Evolutionary conservation across 441 rosid species (phyloP), one percentile per base, ranked within the genome.

Genomic region (Melastoma candidum): DNA sequence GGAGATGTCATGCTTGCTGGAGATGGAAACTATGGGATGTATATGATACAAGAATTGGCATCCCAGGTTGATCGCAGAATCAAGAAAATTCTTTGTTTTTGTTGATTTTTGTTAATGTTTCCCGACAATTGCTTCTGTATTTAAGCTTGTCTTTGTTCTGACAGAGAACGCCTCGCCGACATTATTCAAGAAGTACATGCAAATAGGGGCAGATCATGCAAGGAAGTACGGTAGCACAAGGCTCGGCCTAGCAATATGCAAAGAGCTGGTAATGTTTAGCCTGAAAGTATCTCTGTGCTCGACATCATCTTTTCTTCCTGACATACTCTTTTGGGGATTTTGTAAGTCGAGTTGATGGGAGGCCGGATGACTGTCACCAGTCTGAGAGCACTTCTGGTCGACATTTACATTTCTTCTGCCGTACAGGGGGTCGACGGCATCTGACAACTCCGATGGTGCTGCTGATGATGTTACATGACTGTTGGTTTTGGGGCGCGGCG

Each of bases 221-320:
- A 81, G 96, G 7, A 89, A 89, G 64, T 93, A 93, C 52, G 95
- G 99, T 24, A 97, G 97, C 57, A 93, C 99, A 3, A 97, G 99
- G 63, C 76, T 89, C 12, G 97, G 99, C 56, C 95, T 93, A 11
- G 96, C 95, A 54, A 93, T 93, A 60, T 93, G 99, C 79, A 93
- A 89, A 74, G 93, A 93, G 59, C 74, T 93, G 87, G 99, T 86
- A 58, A 29, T 29, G 7, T 69, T 56, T 13, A n/a, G 2, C 24
- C 51, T 14, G 22, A 13, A 12, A 12, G 41, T 47, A 44, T 36
- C 22, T 56, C 26, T 57, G 22, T 17, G 22, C 22, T 9, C 46
- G 36, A 29, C 44, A 56, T 74, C 52, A 70, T 46, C 24, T 52
- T 63, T 62, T 44, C 22, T 17, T 17, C 22, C 22, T 1, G 1